Evolutionary conservation across 805 yeast genomes (phyloP).

Genomic region (Kazachstania viticola): DNA sequence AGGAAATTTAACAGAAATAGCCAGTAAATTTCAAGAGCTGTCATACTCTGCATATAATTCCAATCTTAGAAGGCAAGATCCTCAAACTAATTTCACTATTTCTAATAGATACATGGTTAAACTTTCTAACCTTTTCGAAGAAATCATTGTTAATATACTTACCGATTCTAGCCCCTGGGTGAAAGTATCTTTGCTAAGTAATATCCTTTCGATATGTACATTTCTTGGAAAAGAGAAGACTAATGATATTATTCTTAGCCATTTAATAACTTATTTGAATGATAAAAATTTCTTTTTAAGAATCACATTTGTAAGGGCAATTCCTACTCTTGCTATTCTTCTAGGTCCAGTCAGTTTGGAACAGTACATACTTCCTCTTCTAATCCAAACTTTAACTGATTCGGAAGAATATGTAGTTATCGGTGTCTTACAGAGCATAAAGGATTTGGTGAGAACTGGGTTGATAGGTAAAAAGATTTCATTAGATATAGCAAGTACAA

Average conservation of each 20-base stretch:
- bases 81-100: slow-evolving; percentile 12
- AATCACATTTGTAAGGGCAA: slow-evolving; percentile 56
- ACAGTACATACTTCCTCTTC: slow-evolving; percentile 75
- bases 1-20: slow-evolving; percentile 57
- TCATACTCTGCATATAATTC: slow-evolving; percentile 28
- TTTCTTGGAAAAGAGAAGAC: slow-evolving; percentile 82
- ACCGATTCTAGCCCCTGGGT: slow-evolving; percentile 62
- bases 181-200: slow-evolving; percentile 53
- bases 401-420: slow-evolving; percentile 73
- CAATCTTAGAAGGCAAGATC: slow-evolving; percentile 5
- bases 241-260: slow-evolving; percentile 80
- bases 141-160: slow-evolving; percentile 48
- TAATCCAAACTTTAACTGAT: slow-evolving; percentile 75
- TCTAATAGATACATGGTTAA: slow-evolving; percentile 14
- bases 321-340: slow-evolving; percentile 63
- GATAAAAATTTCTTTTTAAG: slow-evolving; percentile 61
- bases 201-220: slow-evolving; percentile 67
- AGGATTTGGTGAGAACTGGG: slow-evolving; percentile 46
- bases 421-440: slow-evolving; percentile 49
- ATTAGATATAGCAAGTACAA: slow-evolving; percentile 43
- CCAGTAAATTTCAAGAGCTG: slow-evolving; percentile 54
- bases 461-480: slow-evolving; percentile 38
- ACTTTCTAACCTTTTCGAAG: slow-evolving; percentile 40
- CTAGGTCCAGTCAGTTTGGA: slow-evolving; percentile 77
- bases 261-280: slow-evolving; percentile 81